Conservation (phyloP, 2,329 filamentous ascomycete genomes). For the Akanthomyces lecanii region DNA sequence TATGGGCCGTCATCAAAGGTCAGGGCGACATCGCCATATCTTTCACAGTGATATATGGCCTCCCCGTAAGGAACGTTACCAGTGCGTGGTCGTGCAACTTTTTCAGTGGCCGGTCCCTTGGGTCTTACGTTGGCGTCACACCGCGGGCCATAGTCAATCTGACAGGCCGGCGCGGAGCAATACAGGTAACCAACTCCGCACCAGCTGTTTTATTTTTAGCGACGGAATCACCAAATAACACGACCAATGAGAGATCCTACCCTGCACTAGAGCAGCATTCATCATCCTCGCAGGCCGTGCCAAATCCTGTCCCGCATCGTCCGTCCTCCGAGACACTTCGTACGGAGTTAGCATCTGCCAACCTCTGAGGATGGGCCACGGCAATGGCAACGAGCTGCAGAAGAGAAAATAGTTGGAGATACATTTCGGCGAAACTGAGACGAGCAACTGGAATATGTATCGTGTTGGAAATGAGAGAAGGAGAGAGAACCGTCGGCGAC, state of each 20-base stretch:
- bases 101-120: conserved; percentile 49
- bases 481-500: background rate
- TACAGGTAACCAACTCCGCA: conserved; percentile 52
- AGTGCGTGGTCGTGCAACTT: conserved; percentile 47
- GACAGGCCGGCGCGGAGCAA: conserved; percentile 59
- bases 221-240: background rate
- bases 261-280: conserved; percentile 42
- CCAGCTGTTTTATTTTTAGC: conserved; percentile 36
- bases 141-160: conserved; percentile 55
- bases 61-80: conserved; percentile 54
- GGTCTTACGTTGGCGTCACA: conserved; percentile 57
- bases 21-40: conserved; percentile 37
- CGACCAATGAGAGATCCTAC: conserved; percentile 23
- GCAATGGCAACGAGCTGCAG: background rate
- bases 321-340: conserved; percentile 28
- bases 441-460: background rate
- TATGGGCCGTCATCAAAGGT: conserved; percentile 46
- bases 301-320: conserved; percentile 40
- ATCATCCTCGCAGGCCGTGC: conserved; percentile 29
- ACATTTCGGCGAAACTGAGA: background rate
- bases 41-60: conserved; percentile 39
- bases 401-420: background rate
- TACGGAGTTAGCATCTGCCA: background rate
- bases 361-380: background rate
- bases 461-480: background rate